A percentile compares a stretch with the other conserved stretches of the same genome.
phyloP scores from a whole-genome alignment of 2,329 filamentous ascomycete genomes.

The Xylariales sp. region DNA sequence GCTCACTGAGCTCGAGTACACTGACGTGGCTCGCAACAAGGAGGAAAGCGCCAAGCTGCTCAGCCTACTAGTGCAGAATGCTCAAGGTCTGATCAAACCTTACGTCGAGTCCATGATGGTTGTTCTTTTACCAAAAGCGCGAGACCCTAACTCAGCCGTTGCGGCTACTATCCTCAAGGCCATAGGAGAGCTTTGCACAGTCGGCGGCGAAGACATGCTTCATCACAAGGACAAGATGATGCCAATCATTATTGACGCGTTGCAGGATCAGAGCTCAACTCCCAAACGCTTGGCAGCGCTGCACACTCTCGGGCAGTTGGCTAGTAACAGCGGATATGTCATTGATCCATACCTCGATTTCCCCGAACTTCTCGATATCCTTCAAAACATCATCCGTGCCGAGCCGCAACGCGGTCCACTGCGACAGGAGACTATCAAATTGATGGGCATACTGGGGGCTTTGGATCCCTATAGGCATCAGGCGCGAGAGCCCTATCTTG shows the following conservation, averaged over 20 bases:
- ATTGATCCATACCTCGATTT: slow-evolving; percentile 95
- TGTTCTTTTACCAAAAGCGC: slow-evolving; percentile 88
- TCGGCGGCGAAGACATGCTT: slow-evolving; percentile 91
- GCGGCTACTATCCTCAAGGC: slow-evolving; percentile 93
- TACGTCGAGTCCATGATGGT: slow-evolving; percentile 97
- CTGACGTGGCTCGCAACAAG: slow-evolving; percentile 88
- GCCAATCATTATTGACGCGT: slow-evolving; percentile 88
- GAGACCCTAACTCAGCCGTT: slow-evolving; percentile 78
- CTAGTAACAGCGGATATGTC: slow-evolving; percentile 95
- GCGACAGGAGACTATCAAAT: slow-evolving; percentile 89
- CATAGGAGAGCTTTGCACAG: slow-evolving; percentile 87
- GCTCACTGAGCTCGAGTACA: slow-evolving; percentile 92
- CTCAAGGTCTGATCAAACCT: slow-evolving; percentile 87
- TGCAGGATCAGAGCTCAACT: slow-evolving; percentile 90
- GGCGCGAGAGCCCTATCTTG: slow-evolving; percentile 25
- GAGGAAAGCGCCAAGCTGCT: slow-evolving; percentile 94
- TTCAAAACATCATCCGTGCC: slow-evolving; percentile 90
- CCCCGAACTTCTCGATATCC: slow-evolving; percentile 83
- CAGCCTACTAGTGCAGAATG: slow-evolving; percentile 87
- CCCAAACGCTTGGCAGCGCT: slow-evolving; percentile 88
- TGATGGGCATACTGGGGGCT: slow-evolving; percentile 92
- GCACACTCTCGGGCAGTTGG: slow-evolving; percentile 83
- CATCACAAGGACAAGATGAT: slow-evolving; percentile 88
- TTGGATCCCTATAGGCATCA: slow-evolving; percentile 95
- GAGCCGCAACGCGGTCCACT: slow-evolving; percentile 80